phyloP scores from a whole-genome alignment of 2,329 filamentous ascomycete species.

The Epichloe gansuensis region DNA sequence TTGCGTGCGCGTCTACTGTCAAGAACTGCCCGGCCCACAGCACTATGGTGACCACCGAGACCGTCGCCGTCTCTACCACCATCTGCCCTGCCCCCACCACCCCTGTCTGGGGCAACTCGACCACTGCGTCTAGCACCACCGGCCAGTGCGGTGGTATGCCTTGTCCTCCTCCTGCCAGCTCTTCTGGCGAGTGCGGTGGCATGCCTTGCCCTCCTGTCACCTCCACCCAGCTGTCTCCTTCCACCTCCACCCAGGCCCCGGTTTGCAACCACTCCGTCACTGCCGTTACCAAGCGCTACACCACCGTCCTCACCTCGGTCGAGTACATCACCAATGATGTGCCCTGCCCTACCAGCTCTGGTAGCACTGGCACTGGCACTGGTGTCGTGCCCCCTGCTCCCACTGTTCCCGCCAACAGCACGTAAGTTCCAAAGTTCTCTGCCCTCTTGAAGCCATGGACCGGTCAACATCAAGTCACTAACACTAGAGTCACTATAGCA shows the following conservation, averaged over 20 bases:
- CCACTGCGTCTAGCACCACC: conserved; percentile 1
- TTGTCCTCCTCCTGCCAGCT: neutral
- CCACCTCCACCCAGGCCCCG: conserved; percentile 6
- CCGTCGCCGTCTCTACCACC: conserved; percentile 26
- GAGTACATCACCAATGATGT: conserved; percentile 37
- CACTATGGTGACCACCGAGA: conserved; percentile 24
- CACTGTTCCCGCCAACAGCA: conserved; percentile 23
- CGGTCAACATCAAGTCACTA: neutral
- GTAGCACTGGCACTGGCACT: conserved; percentile 16
- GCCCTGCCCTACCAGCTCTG: conserved; percentile 26
- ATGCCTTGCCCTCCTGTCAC: conserved; percentile 10
- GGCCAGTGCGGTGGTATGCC: neutral
- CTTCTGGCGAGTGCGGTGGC: neutral
- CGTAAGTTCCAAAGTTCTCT: conserved; percentile 7
- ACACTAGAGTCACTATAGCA: conserved; percentile 5
- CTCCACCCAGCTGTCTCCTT: conserved; percentile 3
- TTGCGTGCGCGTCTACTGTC: conserved; percentile 45
- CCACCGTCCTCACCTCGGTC: conserved; percentile 41
- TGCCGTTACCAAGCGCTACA: conserved; percentile 42
- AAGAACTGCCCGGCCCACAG: conserved; percentile 44
- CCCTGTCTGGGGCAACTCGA: conserved; percentile 10
- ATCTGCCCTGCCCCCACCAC: conserved; percentile 23
- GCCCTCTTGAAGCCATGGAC: no score
- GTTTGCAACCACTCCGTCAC: conserved; percentile 28
- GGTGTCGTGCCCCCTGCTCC: conserved; percentile 22